Percentiles rank a stretch among this genome's conserved stretches.
Conservation (phyloP, 352 stramenopile species). For the Globisporangium camurandrum region DNA sequence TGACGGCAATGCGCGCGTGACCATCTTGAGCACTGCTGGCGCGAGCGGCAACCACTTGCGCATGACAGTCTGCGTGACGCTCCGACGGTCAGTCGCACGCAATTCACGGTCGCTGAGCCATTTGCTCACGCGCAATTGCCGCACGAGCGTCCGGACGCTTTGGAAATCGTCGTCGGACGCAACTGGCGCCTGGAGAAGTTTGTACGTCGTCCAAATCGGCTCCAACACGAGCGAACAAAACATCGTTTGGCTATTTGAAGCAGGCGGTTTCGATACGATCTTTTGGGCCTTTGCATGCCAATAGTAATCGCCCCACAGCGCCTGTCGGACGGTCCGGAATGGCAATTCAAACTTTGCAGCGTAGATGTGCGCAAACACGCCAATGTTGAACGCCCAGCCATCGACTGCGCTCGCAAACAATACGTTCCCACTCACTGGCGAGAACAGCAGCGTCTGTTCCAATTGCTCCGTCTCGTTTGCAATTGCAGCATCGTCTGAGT, state of each 20-base stretch:
- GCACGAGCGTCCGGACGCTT: conserved; percentile 49
- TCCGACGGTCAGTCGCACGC: conserved; percentile 55
- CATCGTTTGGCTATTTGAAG: conserved; percentile 73
- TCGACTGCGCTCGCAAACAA: conserved; percentile 90
- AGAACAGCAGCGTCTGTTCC: conserved; percentile 82
- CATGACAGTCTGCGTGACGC: conserved; percentile 67
- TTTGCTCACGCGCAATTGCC: conserved; percentile 60
- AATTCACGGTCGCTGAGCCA: conserved; percentile 64
- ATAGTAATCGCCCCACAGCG: conserved; percentile 90
- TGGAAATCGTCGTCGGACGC: conserved; percentile 41
- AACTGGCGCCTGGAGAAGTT: conserved; percentile 35
- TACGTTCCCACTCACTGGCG: conserved; percentile 86
- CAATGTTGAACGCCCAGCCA: conserved; percentile 90
- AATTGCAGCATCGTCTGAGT: conserved; percentile 41
- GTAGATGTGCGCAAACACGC: conserved; percentile 69
- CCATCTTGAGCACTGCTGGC: conserved; percentile 85
- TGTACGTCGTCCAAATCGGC: conserved; percentile 87
- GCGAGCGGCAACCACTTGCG: conserved; percentile 88
- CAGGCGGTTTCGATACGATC: conserved; percentile 73
- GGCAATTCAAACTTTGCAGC: conserved; percentile 66
- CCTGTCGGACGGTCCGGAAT: conserved; percentile 50
- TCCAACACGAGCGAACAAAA: conserved; percentile 91
- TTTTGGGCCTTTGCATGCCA: conserved; percentile 90
- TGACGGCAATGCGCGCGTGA: conserved; percentile 77
- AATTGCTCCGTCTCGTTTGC: conserved; percentile 53